Percentiles rank a stretch among this genome's conserved stretches.
phyloP scores from a whole-genome alignment of 2,329 filamentous ascomycete species.

The Hypoxylon sp. region DNA sequence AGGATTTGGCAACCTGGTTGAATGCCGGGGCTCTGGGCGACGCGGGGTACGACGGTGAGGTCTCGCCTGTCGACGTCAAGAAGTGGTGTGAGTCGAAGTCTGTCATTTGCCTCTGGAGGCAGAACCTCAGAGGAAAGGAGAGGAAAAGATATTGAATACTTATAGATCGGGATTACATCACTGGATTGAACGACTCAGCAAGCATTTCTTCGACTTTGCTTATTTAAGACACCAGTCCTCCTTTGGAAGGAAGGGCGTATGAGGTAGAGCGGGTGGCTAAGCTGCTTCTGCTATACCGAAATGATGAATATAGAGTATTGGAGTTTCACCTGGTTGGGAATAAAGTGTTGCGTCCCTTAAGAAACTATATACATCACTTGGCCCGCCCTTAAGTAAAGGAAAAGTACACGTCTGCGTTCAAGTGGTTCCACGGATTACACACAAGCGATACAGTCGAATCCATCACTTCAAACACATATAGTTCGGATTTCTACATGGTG shows the following conservation, averaged over 20 bases:
- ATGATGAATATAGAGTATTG: neutral
- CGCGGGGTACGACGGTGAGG: slow-evolving; percentile 74
- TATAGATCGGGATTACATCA: neutral
- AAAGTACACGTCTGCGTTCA: too few relatives aligned
- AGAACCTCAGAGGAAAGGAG: slow-evolving; percentile 64
- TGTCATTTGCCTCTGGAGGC: slow-evolving; percentile 83
- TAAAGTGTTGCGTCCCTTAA: too few relatives aligned
- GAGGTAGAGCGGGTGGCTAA: neutral
- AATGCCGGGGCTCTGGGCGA: slow-evolving; percentile 76
- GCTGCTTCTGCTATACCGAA: neutral
- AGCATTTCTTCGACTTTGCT: neutral
- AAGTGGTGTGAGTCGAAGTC: slow-evolving; percentile 91
- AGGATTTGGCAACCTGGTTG: slow-evolving; percentile 86
- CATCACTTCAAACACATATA: too few relatives aligned
- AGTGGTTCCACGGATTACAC: too few relatives aligned
- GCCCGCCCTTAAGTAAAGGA: too few relatives aligned
- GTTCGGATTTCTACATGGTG: too few relatives aligned
- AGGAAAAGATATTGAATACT: slow-evolving; percentile 61
- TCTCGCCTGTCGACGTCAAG: slow-evolving; percentile 76
- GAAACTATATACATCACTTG: too few relatives aligned
- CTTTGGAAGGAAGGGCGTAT: neutral
- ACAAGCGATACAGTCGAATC: too few relatives aligned
- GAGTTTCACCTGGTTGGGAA: neutral
- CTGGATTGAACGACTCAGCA: neutral
- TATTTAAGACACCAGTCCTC: neutral